These are phyloP conservation scores for Fraxinus angustifolia DNA, from an alignment of 305 asterid genomes.

Conservation along the genomic window DNA sequence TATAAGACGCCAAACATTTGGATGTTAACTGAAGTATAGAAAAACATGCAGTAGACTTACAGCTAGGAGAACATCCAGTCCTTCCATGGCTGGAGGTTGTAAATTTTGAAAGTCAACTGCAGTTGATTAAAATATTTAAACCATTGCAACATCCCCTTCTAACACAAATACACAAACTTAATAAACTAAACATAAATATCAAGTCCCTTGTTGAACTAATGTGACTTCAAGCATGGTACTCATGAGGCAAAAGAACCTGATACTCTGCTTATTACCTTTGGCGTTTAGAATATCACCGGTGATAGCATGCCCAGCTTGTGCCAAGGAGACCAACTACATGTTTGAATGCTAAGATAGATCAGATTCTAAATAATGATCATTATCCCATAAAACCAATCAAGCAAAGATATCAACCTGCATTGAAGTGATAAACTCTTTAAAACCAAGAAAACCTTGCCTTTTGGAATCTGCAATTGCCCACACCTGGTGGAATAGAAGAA, in stretches of 20 bases:
- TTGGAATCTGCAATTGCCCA: conserved; percentile 83
- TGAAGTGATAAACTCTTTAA: conserved; percentile 60
- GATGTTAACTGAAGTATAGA: conserved; percentile 7
- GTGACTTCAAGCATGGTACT: neutral
- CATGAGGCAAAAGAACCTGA: neutral
- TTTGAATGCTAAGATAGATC: conserved; percentile 16
- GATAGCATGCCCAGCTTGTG: conserved; percentile 61
- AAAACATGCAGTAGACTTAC: conserved; percentile 44
- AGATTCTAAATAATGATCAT: conserved; percentile 22
- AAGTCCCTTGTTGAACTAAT: conserved; percentile 4
- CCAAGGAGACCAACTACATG: conserved; percentile 58
- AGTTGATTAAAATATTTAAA: conserved; percentile 16
- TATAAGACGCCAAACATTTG: neutral
- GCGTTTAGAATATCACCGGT: conserved; percentile 43
- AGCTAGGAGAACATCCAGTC: conserved; percentile 59
- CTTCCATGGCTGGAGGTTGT: conserved; percentile 80
- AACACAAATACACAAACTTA: neutral
- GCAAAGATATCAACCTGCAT: conserved; percentile 51
- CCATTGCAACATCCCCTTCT: conserved; percentile 14
- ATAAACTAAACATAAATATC: neutral
- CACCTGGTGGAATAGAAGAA: conserved; percentile 38
- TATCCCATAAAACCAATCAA: neutral
- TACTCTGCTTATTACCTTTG: conserved; percentile 34
- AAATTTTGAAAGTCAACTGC: conserved; percentile 82
- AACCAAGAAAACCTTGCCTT: conserved; percentile 72